Base-by-base conservation (phyloP, 805 yeast species). In the Saturnispora gosingensis region DNA sequence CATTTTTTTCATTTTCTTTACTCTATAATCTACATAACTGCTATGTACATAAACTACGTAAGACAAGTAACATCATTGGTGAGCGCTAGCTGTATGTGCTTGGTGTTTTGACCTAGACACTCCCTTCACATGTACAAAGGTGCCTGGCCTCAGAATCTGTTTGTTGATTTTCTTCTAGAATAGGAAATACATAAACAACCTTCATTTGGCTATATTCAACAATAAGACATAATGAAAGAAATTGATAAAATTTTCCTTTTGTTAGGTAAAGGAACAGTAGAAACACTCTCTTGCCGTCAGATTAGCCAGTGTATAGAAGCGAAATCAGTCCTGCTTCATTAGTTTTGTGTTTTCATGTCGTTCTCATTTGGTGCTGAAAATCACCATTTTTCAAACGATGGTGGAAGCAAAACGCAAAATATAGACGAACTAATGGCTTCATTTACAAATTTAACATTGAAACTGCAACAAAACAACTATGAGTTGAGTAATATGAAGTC, bases 401-500 rank as follows among this genome's bases (percentile, higher is more conserved):
- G 9, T 15, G 15, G 30, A 15, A 24, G n/a, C 8, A 40, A 22
- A 40, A 24, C 22, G 20, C 40, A 16, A 39, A 20, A 7, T 16
- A 32, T 18, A 5, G 24, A 25, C 11, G 18, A 30, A 30, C 8
- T 42, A 20, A 3, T 48, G n/a, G 42, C 42, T 13, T 27, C 18
- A n/a, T 48, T 43, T 20, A 11, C 39, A 1, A 30, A 18, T 8
- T 25, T 44, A 32, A 43, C 39, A 5, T 3, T 27, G 11, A 20
- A 44, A 22, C 24, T 46, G 28, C 32, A 47, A n/a, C 30, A 44
- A 24, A 40, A 25, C 24, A 47, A 48, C 20, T 20, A 28, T 9
- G 34, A 48, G 27, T 54, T 65, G 13, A 61, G 63, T 10, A 58
- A 60, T 34, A 46, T 66, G 1, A 46, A 56, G 5, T 56, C 61